Percentiles rank a stretch among this genome's conserved stretches.
Evolutionary conservation across 2,329 filamentous ascomycete genomes (phyloP).

Genomic region (Colletotrichum acutatum): DNA sequence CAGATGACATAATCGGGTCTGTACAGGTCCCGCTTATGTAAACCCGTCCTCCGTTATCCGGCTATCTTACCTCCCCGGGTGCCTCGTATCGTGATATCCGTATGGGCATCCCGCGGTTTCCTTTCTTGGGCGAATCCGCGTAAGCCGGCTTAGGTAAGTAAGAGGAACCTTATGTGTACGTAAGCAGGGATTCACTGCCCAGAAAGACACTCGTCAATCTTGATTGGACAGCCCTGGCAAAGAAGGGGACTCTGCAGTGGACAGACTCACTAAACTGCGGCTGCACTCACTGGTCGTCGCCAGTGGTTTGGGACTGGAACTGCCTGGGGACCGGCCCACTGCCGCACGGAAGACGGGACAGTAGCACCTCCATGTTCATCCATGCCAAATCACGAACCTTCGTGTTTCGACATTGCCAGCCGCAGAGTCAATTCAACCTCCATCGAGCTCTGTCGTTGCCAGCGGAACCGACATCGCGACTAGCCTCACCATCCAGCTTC

Average conservation of each 20-base stretch:
- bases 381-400: conserved; percentile 21
- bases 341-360: conserved; percentile 11
- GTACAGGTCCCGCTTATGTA: not conserved
- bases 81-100: too few relatives aligned
- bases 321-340: not conserved
- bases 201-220: not conserved
- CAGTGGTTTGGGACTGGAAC: not conserved
- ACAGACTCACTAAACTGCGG: conserved; percentile 8
- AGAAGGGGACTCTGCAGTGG: conserved; percentile 1
- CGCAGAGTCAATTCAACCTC: not conserved
- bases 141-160: conserved; percentile 1
- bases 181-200: not conserved
- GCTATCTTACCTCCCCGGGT: not conserved
- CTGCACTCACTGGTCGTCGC: not conserved
- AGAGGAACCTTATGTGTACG: not conserved
- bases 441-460: not conserved
- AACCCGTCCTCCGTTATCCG: not conserved
- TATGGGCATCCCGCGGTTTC: not conserved
- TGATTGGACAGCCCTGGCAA: conserved; percentile 3
- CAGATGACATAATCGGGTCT: conserved; percentile 24
- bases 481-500: not conserved
- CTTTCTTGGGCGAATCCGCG: conserved; percentile 8
- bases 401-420: conserved; percentile 14
- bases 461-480: conserved; percentile 11
- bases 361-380: conserved; percentile 8